Evolutionary conservation across 805 yeast genomes (phyloP).

Genomic region (Scheffersomyces lignosus): DNA sequence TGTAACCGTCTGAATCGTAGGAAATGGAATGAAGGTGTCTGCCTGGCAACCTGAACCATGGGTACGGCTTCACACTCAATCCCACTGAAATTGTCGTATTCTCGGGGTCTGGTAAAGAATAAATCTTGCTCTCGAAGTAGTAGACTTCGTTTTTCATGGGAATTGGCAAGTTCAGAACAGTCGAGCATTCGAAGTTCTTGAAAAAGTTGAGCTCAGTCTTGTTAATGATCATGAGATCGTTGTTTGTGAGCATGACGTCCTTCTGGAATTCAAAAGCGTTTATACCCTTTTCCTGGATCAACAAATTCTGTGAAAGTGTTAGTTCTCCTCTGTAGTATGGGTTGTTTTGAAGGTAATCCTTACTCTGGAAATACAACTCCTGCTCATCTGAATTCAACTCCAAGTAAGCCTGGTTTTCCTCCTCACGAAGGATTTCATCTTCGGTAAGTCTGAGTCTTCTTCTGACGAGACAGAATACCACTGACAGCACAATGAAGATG

Average conservation of each 20-base stretch:
- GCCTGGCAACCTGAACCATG: slow-evolving; percentile 91
- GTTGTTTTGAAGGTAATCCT: slow-evolving; percentile 41
- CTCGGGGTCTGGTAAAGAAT: slow-evolving; percentile 60
- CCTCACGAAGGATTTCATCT: slow-evolving; percentile 58
- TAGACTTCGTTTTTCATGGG: slow-evolving; percentile 83
- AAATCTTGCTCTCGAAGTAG: slow-evolving; percentile 85
- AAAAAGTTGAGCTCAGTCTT: slow-evolving; percentile 61
- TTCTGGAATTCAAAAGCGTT: slow-evolving; percentile 85
- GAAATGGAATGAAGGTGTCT: slow-evolving; percentile 80
- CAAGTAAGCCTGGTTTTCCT: slow-evolving; percentile 55
- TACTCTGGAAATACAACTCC: slow-evolving; percentile 66
- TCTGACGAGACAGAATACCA: slow-evolving; percentile 6
- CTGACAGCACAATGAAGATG: slow-evolving; percentile 3
- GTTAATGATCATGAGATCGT: slow-evolving; percentile 61
- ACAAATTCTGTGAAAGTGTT: slow-evolving; percentile 57
- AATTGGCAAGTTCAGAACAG: slow-evolving; percentile 81
- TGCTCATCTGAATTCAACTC: slow-evolving; percentile 69
- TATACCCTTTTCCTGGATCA: slow-evolving; percentile 85
- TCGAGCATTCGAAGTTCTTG: slow-evolving; percentile 61
- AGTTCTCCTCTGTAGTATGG: slow-evolving; percentile 44
- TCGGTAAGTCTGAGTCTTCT: slow-evolving; percentile 32
- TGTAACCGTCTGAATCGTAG: slow-evolving; percentile 83
- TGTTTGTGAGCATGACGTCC: slow-evolving; percentile 53
- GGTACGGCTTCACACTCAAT: slow-evolving; percentile 83
- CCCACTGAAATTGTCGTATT: slow-evolving; percentile 70